phyloP scores from a whole-genome alignment of 345 rosid genomes.

The Acer saccharum region DNA sequence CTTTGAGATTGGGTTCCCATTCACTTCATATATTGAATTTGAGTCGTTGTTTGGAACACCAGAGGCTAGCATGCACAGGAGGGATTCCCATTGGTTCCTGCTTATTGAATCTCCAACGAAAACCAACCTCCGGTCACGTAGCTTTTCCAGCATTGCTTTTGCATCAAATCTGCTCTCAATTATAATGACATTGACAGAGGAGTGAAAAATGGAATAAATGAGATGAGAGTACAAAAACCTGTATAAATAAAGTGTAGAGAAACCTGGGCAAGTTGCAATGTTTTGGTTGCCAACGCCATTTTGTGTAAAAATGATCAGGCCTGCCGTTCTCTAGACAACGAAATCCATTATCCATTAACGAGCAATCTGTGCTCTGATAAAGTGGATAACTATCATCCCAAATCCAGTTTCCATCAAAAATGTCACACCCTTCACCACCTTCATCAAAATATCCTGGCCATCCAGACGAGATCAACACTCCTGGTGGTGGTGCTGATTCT shows the following conservation, averaged over 20 bases:
- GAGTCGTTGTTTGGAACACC: slow-evolving; percentile 38
- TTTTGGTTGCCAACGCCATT: slow-evolving; percentile 74
- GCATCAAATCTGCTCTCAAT: slow-evolving; percentile 61
- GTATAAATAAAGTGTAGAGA: background rate
- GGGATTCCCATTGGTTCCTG: slow-evolving; percentile 91
- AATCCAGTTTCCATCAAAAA: slow-evolving; percentile 64
- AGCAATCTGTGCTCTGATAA: slow-evolving; percentile 51
- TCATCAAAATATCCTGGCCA: slow-evolving; percentile 47
- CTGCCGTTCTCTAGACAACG: slow-evolving; percentile 65
- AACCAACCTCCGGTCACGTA: slow-evolving; percentile 57
- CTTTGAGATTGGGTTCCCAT: slow-evolving; percentile 80
- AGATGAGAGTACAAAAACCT: background rate
- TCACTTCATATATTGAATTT: slow-evolving; percentile 60
- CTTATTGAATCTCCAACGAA: slow-evolving; percentile 88
- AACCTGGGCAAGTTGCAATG: slow-evolving; percentile 65
- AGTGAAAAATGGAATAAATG: background rate
- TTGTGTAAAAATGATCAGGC: slow-evolving; percentile 61
- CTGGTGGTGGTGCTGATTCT: background rate
- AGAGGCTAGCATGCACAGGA: slow-evolving; percentile 78
- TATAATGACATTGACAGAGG: background rate
- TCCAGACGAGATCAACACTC: background rate
- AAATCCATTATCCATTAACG: slow-evolving; percentile 51
- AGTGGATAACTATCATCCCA: slow-evolving; percentile 64
- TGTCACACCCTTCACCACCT: slow-evolving; percentile 49
- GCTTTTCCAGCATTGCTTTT: slow-evolving; percentile 57